A percentile compares a stretch with the other conserved stretches of the same genome.
Evolutionary conservation across 169 alveolate species (phyloP).

Genomic region (Babesia microti): DNA sequence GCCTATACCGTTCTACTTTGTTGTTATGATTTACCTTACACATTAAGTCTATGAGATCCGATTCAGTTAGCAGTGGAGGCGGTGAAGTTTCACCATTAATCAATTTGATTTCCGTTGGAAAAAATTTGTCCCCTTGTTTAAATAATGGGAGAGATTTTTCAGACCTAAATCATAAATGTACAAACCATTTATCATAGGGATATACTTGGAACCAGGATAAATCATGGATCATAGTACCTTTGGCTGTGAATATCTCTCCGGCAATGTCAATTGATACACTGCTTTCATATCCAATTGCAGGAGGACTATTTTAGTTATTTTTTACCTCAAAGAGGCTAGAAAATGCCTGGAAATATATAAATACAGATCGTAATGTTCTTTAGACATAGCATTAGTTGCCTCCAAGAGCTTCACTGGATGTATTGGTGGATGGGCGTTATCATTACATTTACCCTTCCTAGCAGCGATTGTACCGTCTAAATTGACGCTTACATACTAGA

Average conservation of each 20-base stretch:
- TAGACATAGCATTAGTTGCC: slow-evolving; percentile 54
- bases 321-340: slow-evolving; percentile 64
- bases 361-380: slow-evolving; percentile 61
- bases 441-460: slow-evolving; percentile 84
- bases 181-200: slow-evolving; percentile 67
- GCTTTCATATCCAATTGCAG: slow-evolving; percentile 67
- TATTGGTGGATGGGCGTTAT: slow-evolving; percentile 99
- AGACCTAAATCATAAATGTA: slow-evolving; percentile 45
- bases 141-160: slow-evolving; percentile 66
- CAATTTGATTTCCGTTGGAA: slow-evolving; percentile 53
- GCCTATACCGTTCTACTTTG: slow-evolving; percentile 83
- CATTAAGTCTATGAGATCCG: slow-evolving; percentile 88
- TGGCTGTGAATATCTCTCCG: slow-evolving; percentile 41
- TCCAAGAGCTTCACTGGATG: slow-evolving; percentile 92
- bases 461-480: slow-evolving; percentile 55
- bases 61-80: slow-evolving; percentile 84
- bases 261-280: slow-evolving; percentile 53
- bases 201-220: slow-evolving; percentile 41
- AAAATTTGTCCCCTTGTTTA: slow-evolving; percentile 53
- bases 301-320: slow-evolving; percentile 30
- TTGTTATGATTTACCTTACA: slow-evolving; percentile 48
- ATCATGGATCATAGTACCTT: slow-evolving; percentile 27
- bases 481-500: slow-evolving; percentile 6
- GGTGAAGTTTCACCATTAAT: slow-evolving; percentile 76
- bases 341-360: slow-evolving; percentile 65